Base-by-base conservation (phyloP, 169 alveolate genomes). In the Cryptosporidium viatorum region DNA sequence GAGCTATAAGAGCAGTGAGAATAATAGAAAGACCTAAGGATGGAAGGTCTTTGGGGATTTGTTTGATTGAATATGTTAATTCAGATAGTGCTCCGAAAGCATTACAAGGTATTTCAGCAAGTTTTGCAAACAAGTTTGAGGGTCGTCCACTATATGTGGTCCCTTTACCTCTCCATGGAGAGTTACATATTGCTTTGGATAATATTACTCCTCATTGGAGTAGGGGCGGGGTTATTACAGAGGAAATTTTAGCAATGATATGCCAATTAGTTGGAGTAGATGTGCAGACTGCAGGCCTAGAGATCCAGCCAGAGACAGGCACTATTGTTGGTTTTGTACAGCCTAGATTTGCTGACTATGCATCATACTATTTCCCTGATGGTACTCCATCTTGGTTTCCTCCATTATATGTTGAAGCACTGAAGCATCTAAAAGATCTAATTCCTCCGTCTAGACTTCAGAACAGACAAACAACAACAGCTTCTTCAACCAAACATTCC, bases 311-410 rank as follows among this genome's bases (percentile, higher is more conserved):
- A 41, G 89, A 80, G 52, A 80, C 89, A 29, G 89, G 89, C 5
- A 80, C 89, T 16, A 80, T 80, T 29, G 65, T 80, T 1, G 89
- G 89, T 60, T 48, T 80, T 12, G 89, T 80, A 23, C 89, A 80
- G 45, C 89, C 89, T 60, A 80, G 89, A 80, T 80, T 80, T 80
- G 89, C 89, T 18, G 89, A 80, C 45, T 80, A 80, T 48, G 89
- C 89, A 12, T 80, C 89, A 26, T 80, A 80, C 21, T 80, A 62
- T 33, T 80, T 80, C 41, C 89, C 89, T 14, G 89, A 80, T 62
- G 89, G 89, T 12, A 80, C 89, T 41, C 89, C 89, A 8, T 80
- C 89, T 33, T 80, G 89, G 89, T 80, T 80, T 33, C 89, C 89
- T 26, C 89, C 89, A 1, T 48, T 80, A n/a, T 80, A 80, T 65